Evolutionary conservation across 306 rosid species (phyloP).

Genomic region (Pachyrhizus erosus): DNA sequence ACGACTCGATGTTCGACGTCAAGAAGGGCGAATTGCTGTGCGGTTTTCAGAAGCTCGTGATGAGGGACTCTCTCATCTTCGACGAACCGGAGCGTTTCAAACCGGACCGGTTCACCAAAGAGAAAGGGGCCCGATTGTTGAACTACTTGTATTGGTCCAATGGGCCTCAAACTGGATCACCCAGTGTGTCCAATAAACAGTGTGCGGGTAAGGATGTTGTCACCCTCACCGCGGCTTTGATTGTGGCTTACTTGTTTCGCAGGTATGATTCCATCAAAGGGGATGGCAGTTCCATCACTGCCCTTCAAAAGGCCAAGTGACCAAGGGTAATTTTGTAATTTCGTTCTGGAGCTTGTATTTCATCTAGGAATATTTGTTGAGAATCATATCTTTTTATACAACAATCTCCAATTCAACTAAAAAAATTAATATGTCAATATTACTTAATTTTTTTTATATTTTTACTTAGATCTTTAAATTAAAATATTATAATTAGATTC

Average conservation of each 20-base stretch:
- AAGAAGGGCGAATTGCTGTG: conserved; percentile 91
- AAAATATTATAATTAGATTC: no score
- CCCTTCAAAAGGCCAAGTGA: conserved; percentile 58
- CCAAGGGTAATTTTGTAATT: conserved; percentile 24
- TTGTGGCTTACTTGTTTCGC: conserved; percentile 66
- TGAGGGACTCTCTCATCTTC: conserved; percentile 70
- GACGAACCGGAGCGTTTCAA: conserved; percentile 74
- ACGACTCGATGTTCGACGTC: conserved; percentile 62
- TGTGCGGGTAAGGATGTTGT: conserved; percentile 83
- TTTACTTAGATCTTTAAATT: no score
- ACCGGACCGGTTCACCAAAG: conserved; percentile 72
- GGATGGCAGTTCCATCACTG: conserved; percentile 61
- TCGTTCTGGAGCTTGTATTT: background rate
- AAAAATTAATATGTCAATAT: no score
- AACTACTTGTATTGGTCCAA: conserved; percentile 86
- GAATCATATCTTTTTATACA: background rate
- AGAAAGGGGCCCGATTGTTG: conserved; percentile 62
- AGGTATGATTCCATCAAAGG: conserved; percentile 82
- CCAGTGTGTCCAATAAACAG: conserved; percentile 71
- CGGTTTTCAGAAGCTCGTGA: conserved; percentile 76
- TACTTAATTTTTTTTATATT: no score
- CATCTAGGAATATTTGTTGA: background rate
- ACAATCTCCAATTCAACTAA: no score
- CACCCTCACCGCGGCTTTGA: conserved; percentile 59
- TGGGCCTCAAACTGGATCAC: conserved; percentile 79